Conservation (phyloP, 2,329 filamentous ascomycete genomes). For the Hyphodiscus sp. region DNA sequence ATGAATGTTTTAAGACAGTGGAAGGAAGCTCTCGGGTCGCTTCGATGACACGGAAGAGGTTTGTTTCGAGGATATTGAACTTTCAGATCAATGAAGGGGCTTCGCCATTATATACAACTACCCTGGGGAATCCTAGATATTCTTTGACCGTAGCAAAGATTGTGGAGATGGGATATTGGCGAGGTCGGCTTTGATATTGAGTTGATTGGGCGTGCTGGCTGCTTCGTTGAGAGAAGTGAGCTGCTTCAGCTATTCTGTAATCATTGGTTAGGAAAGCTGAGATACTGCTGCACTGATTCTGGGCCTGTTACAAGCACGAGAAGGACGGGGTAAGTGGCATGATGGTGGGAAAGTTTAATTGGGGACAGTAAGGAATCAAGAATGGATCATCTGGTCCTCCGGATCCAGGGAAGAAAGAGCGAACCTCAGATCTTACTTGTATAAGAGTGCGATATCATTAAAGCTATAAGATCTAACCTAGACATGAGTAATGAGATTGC, state of each 20-base stretch:
- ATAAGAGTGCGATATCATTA: no score
- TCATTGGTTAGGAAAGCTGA: constrained; percentile 33
- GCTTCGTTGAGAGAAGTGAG: constrained; percentile 24
- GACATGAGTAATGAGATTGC: no score
- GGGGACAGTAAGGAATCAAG: no score
- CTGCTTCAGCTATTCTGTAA: constrained; percentile 35
- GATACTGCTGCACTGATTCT: constrained; percentile 33
- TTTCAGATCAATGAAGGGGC: neutral
- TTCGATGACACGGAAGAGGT: no score
- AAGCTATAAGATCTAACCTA: no score
- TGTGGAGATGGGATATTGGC: constrained; percentile 28
- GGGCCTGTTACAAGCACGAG: constrained; percentile 37
- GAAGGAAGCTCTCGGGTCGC: neutral
- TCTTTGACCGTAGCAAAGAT: constrained; percentile 33
- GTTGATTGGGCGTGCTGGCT: constrained; percentile 23
- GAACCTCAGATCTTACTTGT: no score
- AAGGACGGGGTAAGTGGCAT: constrained; percentile 8
- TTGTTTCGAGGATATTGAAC: no score
- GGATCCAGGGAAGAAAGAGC: no score
- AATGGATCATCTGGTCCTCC: no score
- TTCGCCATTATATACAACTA: constrained; percentile 36
- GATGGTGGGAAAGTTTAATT: no score
- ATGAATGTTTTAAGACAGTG: neutral
- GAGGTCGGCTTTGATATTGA: constrained; percentile 34
- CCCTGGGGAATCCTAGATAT: constrained; percentile 29